Evolutionary conservation across 139 green algal species (phyloP), one percentile per base, ranked within the genome.

Genomic region (Chlorella sp.): DNA sequence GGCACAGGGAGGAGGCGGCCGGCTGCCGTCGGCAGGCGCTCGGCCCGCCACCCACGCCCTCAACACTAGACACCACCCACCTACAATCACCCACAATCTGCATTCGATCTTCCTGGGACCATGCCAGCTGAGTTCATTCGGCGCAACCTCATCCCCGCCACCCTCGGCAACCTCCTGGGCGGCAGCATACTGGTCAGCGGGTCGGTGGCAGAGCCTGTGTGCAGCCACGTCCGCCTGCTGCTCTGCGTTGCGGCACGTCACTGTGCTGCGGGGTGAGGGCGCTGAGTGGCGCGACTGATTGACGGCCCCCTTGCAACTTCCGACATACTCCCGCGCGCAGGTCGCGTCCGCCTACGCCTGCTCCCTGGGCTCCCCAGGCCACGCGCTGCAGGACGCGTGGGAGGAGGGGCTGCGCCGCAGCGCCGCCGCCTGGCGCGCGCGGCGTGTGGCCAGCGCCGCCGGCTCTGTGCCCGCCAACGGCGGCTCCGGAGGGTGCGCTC

Each of bases 311-410:
- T n/a, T n/a, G n/a, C n/a, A n/a, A n/a, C n/a, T n/a, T n/a, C n/a
- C n/a, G n/a, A n/a, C n/a, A n/a, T n/a, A n/a, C n/a, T n/a, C n/a
- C n/a, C n/a, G n/a, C n/a, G n/a, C n/a, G n/a, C n/a, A n/a, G n/a
- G n/a, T 64, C 31, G 58, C 58, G 1, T 64, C 58, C 9, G 58
- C 58, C 58, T 71, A 71, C 29, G 65, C 65, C 38, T 48, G 41
- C 38, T 46, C 65, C 21, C 65, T 71, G 65, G 65, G 65, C n/a
- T 55, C 38, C n/a, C 65, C 65, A 6, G 65, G 65, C n/a, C 65
- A 71, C 41, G 43, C 33, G 9, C 46, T 73, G 42, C 67, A 73
- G 46, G 67, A 67, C 38, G 61, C 61, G 23, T 67, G 61, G 61
- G 61, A 67, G 36, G 61, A 35, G 5, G 36, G 61, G 38, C 40